Evolutionary conservation across 306 rosid species (phyloP).

Genomic region (Cicer yamashitae): DNA sequence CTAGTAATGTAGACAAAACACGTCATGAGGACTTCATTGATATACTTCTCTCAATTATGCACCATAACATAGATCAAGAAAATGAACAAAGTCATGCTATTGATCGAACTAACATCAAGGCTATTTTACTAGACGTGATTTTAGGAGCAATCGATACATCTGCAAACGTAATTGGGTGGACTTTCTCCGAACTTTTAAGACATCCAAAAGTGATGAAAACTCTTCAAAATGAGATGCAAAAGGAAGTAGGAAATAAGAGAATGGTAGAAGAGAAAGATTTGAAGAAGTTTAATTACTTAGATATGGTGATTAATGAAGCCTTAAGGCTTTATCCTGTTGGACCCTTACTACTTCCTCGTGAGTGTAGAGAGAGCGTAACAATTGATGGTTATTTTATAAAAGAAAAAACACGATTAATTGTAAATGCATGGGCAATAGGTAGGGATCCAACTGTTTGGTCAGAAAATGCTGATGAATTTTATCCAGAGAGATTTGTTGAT

Average conservation of each 20-base stretch:
- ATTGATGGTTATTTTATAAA: constrained; percentile 18
- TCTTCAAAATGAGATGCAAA: constrained; percentile 2
- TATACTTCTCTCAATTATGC: constrained; percentile 4
- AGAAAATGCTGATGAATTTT: not conserved
- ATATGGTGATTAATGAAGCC: not conserved
- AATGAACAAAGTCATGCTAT: not conserved
- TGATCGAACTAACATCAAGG: not conserved
- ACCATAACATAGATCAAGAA: not conserved
- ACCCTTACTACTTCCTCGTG: not conserved
- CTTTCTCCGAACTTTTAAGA: not conserved
- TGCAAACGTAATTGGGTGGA: not conserved
- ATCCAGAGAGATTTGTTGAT: not conserved
- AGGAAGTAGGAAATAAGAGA: not conserved
- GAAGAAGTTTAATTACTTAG: not conserved
- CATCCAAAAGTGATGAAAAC: constrained; percentile 6
- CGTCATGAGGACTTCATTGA: not conserved
- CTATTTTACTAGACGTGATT: not conserved
- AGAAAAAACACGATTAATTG: not conserved
- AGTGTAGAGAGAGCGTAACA: constrained; percentile 2
- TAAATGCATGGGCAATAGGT: constrained; percentile 3
- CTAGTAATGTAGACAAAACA: not conserved
- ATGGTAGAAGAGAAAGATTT: constrained; percentile 13
- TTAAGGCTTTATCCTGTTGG: not conserved
- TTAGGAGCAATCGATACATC: not conserved
- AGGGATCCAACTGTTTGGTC: not conserved